Conservation (phyloP, 2,329 filamentous ascomycete genomes). For the Fusarium sp. region DNA sequence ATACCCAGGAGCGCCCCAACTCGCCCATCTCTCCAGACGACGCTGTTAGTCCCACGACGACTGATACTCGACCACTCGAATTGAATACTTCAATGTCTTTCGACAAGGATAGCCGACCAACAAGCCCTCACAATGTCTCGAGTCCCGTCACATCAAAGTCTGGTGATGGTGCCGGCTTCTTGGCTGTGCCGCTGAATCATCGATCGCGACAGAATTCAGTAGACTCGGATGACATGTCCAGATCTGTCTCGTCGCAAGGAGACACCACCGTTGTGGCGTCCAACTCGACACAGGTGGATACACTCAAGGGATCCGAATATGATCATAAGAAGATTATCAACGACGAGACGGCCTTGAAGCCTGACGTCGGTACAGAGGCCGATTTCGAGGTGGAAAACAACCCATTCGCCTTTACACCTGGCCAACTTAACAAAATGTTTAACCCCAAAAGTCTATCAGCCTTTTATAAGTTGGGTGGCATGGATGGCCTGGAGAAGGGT, state of each 20-base stretch:
- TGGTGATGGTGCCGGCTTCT: conserved; percentile 61
- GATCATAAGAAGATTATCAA: conserved; percentile 66
- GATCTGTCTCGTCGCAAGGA: conserved; percentile 66
- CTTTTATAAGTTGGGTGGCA: conserved; percentile 80
- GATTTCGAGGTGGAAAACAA: conserved; percentile 81
- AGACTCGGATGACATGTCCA: conserved; percentile 69
- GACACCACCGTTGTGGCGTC: conserved; percentile 66
- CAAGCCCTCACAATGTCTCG: conserved; percentile 76
- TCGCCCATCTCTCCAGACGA: conserved; percentile 53
- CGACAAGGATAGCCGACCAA: conserved; percentile 70
- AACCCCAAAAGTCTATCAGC: conserved; percentile 88
- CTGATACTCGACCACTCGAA: conserved; percentile 53
- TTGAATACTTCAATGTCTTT: conserved; percentile 66
- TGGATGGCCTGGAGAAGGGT: conserved; percentile 79
- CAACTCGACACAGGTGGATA: conserved; percentile 55
- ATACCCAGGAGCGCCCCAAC: conserved; percentile 40
- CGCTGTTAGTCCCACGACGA: conserved; percentile 51
- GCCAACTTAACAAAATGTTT: conserved; percentile 84
- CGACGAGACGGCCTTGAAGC: conserved; percentile 73
- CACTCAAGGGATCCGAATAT: conserved; percentile 48
- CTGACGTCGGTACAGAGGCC: conserved; percentile 76
- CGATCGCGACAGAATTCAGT: conserved; percentile 73
- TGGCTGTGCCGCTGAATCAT: conserved; percentile 68
- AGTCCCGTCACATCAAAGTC: conserved; percentile 59
- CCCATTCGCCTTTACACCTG: conserved; percentile 83